Percentiles rank a stretch among this genome's conserved stretches.
phyloP scores from a whole-genome alignment of 2,329 filamentous ascomycete genomes.

The Zalaria obscura region DNA sequence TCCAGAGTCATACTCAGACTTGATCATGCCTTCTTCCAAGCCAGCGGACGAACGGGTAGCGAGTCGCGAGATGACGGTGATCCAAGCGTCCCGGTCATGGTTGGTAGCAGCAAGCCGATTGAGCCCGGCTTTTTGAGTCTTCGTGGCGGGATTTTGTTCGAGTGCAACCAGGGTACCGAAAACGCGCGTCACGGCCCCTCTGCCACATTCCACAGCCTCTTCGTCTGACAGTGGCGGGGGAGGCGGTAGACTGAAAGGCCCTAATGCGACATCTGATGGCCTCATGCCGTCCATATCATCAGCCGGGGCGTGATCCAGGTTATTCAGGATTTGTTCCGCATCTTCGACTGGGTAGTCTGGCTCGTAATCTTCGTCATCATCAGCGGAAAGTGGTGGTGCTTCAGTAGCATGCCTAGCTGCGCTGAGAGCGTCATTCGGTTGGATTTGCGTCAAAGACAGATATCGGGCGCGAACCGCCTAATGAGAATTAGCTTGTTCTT shows the following conservation, averaged over 20 bases:
- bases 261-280: conserved; percentile 41
- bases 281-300: conserved; percentile 13
- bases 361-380: conserved; percentile 87
- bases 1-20: conserved; percentile 38
- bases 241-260: conserved; percentile 65
- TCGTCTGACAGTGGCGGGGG: conserved; percentile 60
- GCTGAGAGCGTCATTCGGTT: conserved; percentile 12
- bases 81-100: conserved; percentile 79
- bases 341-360: conserved; percentile 68
- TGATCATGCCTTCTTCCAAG: conserved; percentile 45
- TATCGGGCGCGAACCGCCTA: conserved; percentile 28
- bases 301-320: conserved; percentile 53
- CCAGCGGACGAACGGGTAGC: conserved; percentile 66
- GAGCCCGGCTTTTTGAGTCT: conserved; percentile 53
- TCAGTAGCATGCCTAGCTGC: conserved; percentile 17
- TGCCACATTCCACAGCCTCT: conserved; percentile 59
- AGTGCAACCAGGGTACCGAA: conserved; percentile 63
- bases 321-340: conserved; percentile 63
- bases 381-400: conserved; percentile 49
- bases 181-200: conserved; percentile 60
- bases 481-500: conserved; percentile 8
- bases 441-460: conserved; percentile 20
- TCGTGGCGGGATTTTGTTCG: conserved; percentile 44
- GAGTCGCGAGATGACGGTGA: conserved; percentile 71
- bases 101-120: conserved; percentile 63